Conservation (phyloP, 306 rosid species). For the Ormosia semicastrata region DNA sequence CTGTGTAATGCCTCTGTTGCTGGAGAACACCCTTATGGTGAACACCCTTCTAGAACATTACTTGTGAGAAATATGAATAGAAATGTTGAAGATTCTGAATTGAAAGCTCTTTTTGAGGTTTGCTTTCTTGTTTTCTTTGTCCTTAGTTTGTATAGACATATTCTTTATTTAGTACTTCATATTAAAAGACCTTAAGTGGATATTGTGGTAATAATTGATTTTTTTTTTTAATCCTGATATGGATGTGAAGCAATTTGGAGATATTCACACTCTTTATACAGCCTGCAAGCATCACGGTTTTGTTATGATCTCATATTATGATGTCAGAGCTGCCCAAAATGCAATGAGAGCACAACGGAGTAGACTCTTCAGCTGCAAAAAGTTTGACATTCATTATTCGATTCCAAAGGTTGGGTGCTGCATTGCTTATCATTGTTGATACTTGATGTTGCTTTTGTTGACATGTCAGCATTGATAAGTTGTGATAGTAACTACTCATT, state of each 20-base stretch:
- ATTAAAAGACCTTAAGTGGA: background rate
- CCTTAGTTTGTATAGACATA: background rate
- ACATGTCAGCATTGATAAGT: background rate
- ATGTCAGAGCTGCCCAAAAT: conserved; percentile 75
- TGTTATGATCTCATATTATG: conserved; percentile 81
- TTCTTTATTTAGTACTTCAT: background rate
- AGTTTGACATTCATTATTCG: conserved; percentile 75
- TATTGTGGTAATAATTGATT: background rate
- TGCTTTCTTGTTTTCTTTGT: background rate
- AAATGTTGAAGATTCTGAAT: conserved; percentile 61
- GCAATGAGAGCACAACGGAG: conserved; percentile 73
- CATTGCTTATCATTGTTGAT: background rate
- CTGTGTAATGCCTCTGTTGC: conserved; percentile 44
- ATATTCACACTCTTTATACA: conserved; percentile 66
- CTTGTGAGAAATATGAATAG: conserved; percentile 59
- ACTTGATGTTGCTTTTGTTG: conserved; percentile 2
- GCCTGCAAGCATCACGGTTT: conserved; percentile 72
- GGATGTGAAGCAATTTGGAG: conserved; percentile 68
- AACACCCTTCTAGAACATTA: conserved; percentile 65
- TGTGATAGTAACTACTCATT: background rate
- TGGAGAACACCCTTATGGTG: conserved; percentile 56
- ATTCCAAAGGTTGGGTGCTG: conserved; percentile 61
- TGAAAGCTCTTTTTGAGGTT: conserved; percentile 64
- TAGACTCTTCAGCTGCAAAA: conserved; percentile 57
- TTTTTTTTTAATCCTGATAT: background rate